Evolutionary conservation across 805 yeast species (phyloP).

Genomic region (Candida ponderosae): DNA sequence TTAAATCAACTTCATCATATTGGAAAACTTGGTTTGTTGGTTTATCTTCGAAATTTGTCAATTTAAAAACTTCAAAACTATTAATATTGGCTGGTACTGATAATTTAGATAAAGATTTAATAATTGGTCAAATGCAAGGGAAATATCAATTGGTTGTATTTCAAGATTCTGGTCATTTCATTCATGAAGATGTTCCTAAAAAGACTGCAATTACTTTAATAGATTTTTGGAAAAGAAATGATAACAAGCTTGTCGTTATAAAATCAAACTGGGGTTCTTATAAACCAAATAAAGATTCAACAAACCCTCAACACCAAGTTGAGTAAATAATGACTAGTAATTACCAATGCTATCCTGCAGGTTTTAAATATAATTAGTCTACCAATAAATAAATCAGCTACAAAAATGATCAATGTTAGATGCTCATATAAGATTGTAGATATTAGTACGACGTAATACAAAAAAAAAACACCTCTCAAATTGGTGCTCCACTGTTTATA

Average conservation of each 20-base stretch:
- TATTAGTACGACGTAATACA: no score
- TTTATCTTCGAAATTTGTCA: constrained; percentile 48
- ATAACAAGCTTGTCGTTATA: constrained; percentile 23
- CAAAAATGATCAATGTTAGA: no score
- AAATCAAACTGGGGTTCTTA: constrained; percentile 34
- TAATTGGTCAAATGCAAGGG: constrained; percentile 98
- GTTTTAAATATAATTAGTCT: no score
- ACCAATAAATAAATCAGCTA: no score
- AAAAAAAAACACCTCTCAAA: no score
- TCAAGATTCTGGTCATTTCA: constrained; percentile 79
- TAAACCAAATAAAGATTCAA: no score
- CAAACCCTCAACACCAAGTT: no score
- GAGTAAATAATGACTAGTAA: no score
- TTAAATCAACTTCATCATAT: constrained; percentile 49
- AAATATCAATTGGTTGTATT: constrained; percentile 83
- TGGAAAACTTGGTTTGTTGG: constrained; percentile 84
- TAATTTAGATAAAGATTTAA: constrained; percentile 72
- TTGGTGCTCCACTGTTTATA: no score
- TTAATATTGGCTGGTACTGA: constrained; percentile 86
- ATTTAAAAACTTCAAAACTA: constrained; percentile 52
- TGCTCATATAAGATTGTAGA: no score
- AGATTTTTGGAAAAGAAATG: constrained; percentile 39
- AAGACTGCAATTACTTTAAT: constrained; percentile 51
- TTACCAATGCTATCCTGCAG: no score
- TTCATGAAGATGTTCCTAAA: constrained; percentile 86